Base-by-base conservation (phyloP, 2,329 filamentous ascomycete genomes). In the Microascus cirrosus region DNA sequence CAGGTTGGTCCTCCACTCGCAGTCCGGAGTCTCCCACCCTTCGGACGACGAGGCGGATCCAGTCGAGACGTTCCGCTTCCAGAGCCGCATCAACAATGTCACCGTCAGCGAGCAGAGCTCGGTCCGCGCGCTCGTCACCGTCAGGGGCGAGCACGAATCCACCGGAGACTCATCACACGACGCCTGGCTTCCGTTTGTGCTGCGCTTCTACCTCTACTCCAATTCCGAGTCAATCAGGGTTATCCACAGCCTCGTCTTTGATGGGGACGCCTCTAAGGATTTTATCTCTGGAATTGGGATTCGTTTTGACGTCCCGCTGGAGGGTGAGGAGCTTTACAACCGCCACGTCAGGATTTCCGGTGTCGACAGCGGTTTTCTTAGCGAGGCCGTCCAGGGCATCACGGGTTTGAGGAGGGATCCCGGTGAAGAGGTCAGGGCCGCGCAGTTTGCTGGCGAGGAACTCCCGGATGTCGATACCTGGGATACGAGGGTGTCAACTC, bases 311-410 rank as follows among this genome's bases (percentile, higher is more conserved):
- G 75, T 85, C 0, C 82, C 82, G 0, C 70, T 85, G 0, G 68
- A 69, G 2, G 73, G 68, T 0, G 77, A 82, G 42, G 72, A 81
- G 59, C 63, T 78, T 7, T 83, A 83, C 63, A 75, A 86, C 65
- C 79, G 82, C 2, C 82, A 85, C 58, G 66, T 85, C 6, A 71
- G 81, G 10, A 71, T 85, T 22, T 76, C 79, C 0, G 81, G 81
- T 13, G 74, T 76, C 0, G 73, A 79, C 2, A 79, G 79, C 0
- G 81, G 81, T 0, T 65, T 84, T 7, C 68, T 86, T 0, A 75
- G 72, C 22, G 83, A 86, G 63, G 78, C 79, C 0, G 78, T 84
- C 0, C 76, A 83, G 62, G 81, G 82, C 1, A 73, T 86, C 13
- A 83, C 82, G 0, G 83, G 83, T 1, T 68, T 85, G 3, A 73